phyloP scores from a whole-genome alignment of 345 rosid genomes.

The Aquilaria yunnanensis region DNA sequence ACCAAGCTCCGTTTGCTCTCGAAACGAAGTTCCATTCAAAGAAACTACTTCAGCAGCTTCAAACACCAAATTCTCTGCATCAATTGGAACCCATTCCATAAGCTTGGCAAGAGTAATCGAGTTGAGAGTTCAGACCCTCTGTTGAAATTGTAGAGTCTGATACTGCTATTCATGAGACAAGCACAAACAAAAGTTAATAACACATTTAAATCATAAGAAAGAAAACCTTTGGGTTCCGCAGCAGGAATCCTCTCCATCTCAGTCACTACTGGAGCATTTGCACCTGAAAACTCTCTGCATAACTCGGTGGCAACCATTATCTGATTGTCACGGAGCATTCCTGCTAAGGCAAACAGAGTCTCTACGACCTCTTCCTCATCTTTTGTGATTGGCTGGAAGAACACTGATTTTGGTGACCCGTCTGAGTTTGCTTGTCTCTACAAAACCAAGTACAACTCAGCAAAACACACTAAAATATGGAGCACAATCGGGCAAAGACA shows the following conservation, averaged over 20 bases:
- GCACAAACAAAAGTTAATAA: neutral
- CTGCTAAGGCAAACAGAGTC: slow-evolving; percentile 76
- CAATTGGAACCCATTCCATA: too few relatives aligned
- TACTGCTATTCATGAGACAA: neutral
- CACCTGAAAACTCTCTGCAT: too few relatives aligned
- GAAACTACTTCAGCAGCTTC: slow-evolving; percentile 15
- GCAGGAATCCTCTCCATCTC: slow-evolving; percentile 14
- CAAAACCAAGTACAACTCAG: slow-evolving; percentile 14
- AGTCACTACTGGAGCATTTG: too few relatives aligned
- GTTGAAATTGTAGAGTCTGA: slow-evolving; percentile 11
- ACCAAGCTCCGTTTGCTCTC: slow-evolving; percentile 12
- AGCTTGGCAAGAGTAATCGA: too few relatives aligned
- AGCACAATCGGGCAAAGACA: slow-evolving; percentile 3
- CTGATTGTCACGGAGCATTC: slow-evolving; percentile 43
- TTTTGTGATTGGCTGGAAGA: slow-evolving; percentile 60
- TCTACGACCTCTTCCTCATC: slow-evolving; percentile 98
- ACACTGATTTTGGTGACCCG: slow-evolving; percentile 16
- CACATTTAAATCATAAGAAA: neutral
- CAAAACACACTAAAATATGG: slow-evolving; percentile 1
- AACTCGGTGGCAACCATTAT: too few relatives aligned
- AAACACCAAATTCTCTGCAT: neutral
- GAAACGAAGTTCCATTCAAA: slow-evolving; percentile 16
- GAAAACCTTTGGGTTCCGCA: slow-evolving; percentile 17
- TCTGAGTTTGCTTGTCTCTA: slow-evolving; percentile 22
- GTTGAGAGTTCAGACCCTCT: slow-evolving; percentile 21